A percentile compares a stretch with the other conserved stretches of the same genome.
Evolutionary conservation across 2,329 filamentous ascomycete genomes (phyloP).

Genomic region (Byssothecium circinans): DNA sequence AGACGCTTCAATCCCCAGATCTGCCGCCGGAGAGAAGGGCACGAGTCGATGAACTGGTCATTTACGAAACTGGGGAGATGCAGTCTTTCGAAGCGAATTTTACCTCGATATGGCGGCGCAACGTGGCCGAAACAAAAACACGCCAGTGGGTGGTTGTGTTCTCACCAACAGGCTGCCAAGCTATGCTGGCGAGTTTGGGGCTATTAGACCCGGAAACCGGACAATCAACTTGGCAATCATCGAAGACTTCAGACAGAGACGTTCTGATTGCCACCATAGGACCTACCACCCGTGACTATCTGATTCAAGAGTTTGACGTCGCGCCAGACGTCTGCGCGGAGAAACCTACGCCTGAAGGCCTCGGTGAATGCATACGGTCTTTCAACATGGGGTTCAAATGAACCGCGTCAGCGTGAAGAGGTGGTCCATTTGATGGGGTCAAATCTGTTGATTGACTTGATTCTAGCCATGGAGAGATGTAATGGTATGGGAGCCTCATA

Average conservation of each 20-base stretch:
- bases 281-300: slow-evolving; percentile 81
- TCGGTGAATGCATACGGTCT: slow-evolving; percentile 66
- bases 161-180: slow-evolving; percentile 63
- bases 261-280: slow-evolving; percentile 85
- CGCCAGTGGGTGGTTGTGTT: slow-evolving; percentile 75
- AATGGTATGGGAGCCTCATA: no score
- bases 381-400: slow-evolving; percentile 13
- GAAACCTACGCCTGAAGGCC: slow-evolving; percentile 78
- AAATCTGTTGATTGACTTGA: no score
- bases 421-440: no score
- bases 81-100: slow-evolving; percentile 74
- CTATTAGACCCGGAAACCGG: slow-evolving; percentile 48
- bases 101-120: slow-evolving; percentile 51
- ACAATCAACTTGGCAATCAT: slow-evolving; percentile 28
- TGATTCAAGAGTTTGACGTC: slow-evolving; percentile 66
- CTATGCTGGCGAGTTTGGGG: slow-evolving; percentile 59
- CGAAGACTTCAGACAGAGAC: slow-evolving; percentile 31
- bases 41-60: slow-evolving; percentile 73
- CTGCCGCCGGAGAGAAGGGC: slow-evolving; percentile 59
- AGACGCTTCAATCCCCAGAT: slow-evolving; percentile 64
- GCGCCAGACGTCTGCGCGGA: slow-evolving; percentile 78
- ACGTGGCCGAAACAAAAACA: slow-evolving; percentile 36
- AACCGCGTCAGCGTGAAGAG: background rate
- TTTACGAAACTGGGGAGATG: slow-evolving; percentile 87
- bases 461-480: no score